These are phyloP conservation scores for Oropetium thomaeum DNA, from an alignment of 176 grass and related monocot genomes.

Conservation along the genomic window DNA sequence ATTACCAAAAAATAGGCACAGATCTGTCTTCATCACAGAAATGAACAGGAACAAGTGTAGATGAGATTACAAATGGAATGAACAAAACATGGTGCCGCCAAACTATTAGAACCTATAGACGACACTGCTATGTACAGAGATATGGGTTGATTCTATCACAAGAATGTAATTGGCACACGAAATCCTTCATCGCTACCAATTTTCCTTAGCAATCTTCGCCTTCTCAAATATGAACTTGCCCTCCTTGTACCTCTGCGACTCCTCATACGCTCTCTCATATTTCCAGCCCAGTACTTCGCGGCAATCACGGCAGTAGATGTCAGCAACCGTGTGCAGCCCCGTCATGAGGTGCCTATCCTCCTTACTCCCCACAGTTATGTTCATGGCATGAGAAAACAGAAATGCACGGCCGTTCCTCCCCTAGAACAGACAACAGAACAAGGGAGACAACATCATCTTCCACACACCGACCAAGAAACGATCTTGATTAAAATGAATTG, in stretches of 20 bases:
- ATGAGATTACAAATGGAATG: constrained; percentile 31
- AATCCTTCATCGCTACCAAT: constrained; percentile 47
- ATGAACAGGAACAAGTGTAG: constrained; percentile 9
- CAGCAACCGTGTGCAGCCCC: constrained; percentile 67
- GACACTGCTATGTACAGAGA: constrained; percentile 30
- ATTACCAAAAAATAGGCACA: constrained; percentile 10
- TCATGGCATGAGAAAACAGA: constrained; percentile 86
- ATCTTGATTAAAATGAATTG: neutral
- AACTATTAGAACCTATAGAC: constrained; percentile 17
- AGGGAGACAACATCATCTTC: constrained; percentile 26
- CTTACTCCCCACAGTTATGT: constrained; percentile 55
- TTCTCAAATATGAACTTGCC: constrained; percentile 84
- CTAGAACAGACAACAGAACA: constrained; percentile 31
- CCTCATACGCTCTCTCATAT: constrained; percentile 69
- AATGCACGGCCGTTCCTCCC: constrained; percentile 60
- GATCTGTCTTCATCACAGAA: constrained; percentile 30
- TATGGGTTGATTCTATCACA: constrained; percentile 2
- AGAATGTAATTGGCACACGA: neutral
- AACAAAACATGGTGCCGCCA: constrained; percentile 13
- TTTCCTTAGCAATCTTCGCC: constrained; percentile 69
- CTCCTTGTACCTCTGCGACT: constrained; percentile 73
- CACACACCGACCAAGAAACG: neutral
- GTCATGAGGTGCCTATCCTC: constrained; percentile 65
- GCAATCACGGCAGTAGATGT: constrained; percentile 64
- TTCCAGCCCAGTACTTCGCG: constrained; percentile 79